These are phyloP conservation scores for Podospora sp. DNA, from an alignment of 495 filamentous ascomycete genomes.

Conservation along the genomic window DNA sequence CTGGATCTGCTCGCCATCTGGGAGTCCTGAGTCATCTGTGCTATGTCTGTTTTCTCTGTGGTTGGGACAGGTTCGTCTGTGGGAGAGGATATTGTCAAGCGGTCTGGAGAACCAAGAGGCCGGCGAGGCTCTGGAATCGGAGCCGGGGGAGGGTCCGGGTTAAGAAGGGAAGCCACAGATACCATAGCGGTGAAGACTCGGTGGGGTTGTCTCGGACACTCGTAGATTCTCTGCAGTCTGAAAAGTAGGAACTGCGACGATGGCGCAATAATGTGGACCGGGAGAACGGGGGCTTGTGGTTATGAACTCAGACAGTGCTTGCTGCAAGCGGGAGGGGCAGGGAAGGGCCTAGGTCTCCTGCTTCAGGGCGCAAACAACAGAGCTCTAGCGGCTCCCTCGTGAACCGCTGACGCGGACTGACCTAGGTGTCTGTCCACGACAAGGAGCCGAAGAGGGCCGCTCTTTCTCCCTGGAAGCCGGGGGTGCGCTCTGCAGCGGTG, in stretches of 20 bases:
- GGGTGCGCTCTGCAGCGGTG: conserved; percentile 38
- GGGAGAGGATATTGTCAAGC: conserved; percentile 27
- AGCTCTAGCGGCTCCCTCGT: conserved; percentile 19
- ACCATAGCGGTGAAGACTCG: conserved; percentile 48
- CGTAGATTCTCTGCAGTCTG: conserved; percentile 23
- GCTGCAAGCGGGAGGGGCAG: conserved; percentile 21
- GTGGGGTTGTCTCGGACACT: conserved; percentile 30
- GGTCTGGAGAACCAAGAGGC: conserved; percentile 30
- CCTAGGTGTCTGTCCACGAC: conserved; percentile 21
- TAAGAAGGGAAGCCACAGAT: conserved; percentile 62
- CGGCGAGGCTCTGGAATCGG: conserved; percentile 26
- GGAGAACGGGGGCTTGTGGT: conserved; percentile 23
- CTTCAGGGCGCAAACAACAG: conserved; percentile 38
- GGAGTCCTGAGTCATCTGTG: conserved; percentile 60
- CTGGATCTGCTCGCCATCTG: conserved; percentile 60
- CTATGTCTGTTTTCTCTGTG: conserved; percentile 30
- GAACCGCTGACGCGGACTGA: neutral
- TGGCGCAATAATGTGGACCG: neutral
- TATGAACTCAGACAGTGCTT: conserved; percentile 43
- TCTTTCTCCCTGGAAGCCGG: conserved; percentile 44
- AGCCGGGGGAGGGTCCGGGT: conserved; percentile 53
- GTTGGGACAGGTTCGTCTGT: conserved; percentile 31
- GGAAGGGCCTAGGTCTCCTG: conserved; percentile 22
- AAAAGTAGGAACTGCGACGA: conserved; percentile 12
- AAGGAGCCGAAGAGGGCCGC: conserved; percentile 43